Base-by-base conservation (phyloP, 768 basidiomycete species). In the Boletus rubroflammeus region DNA sequence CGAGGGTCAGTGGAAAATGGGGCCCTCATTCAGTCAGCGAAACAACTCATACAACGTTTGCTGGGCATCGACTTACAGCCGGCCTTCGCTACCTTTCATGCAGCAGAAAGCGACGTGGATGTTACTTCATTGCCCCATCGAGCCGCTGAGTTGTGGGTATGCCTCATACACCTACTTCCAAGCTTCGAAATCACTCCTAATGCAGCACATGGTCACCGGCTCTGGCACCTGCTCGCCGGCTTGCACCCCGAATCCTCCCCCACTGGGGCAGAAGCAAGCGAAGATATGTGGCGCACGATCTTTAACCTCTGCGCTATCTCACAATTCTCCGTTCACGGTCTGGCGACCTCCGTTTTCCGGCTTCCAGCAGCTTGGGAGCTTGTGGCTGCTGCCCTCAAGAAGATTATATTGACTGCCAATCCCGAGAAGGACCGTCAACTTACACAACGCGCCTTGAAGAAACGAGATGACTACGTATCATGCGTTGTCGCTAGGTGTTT, bases 281-380 rank as follows among this genome's bases (percentile, higher is more conserved):
- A 98, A 68, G 63, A 73, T 14, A 72, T 83, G n/a, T 95, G 93
- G 89, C 77, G 76, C 35, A 73, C 78, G 7, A 76, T 88, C 6
- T 87, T 91, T 62, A 79, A 76, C 25, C 68, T 95, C 1, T 88
- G 83, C 54, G 80, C 85, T 1, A 69, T 95, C 13, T 89, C 90
- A 0, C 93, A 94, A 62, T 90, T 96, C 72, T 86, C 86, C 1
- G 63, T 74, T 0, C 69, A 76, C 31, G 86, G 86, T 10, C 55
- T 75, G 34, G 69, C 76, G 5, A 73, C 73, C 2, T 65, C 75
- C 19, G 52, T 55, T 6, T 69, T 70, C 23, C 72, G 72, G 3
- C 75, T 88, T 15, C 72, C 76, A 3, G 72, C 83, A 1, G 78
- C 76, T 11, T 98, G 95, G 95, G 75, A 80, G 0, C 66, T 88